phyloP scores from a whole-genome alignment of 2,329 filamentous ascomycete species.

The Escovopsis sp. region DNA sequence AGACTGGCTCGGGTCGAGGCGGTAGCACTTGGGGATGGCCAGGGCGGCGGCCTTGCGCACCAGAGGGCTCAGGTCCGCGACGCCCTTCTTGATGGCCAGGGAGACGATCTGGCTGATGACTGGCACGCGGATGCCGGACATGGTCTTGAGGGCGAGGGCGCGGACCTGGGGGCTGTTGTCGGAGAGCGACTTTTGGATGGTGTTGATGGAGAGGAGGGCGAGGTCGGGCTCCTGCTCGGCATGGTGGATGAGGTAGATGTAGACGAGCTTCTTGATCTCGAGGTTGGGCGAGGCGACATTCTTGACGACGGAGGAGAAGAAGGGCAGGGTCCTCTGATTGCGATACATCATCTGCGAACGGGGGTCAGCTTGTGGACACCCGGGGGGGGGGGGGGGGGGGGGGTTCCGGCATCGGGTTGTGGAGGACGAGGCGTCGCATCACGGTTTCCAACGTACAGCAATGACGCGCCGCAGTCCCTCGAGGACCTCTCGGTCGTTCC shows the following conservation, averaged over 20 bases:
- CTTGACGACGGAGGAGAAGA: conserved; percentile 97
- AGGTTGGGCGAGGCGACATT: conserved; percentile 90
- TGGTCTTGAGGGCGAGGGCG: conserved; percentile 83
- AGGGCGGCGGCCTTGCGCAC: conserved; percentile 87
- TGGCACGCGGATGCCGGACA: conserved; percentile 93
- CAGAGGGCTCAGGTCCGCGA: conserved; percentile 84
- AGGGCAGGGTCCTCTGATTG: conserved; percentile 72
- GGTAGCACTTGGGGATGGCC: conserved; percentile 91
- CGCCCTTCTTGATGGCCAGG: conserved; percentile 85
- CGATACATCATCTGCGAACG: conserved; percentile 80
- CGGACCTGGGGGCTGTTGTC: conserved; percentile 84
- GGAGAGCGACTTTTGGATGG: conserved; percentile 93
- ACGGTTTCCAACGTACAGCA: conserved; percentile 43
- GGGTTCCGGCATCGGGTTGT: not conserved
- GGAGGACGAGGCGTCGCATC: not conserved
- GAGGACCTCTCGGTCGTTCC: conserved; percentile 81
- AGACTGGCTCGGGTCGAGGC: conserved; percentile 70
- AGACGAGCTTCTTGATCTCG: conserved; percentile 95
- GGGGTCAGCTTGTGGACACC: not conserved
- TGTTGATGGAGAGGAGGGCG: conserved; percentile 91
- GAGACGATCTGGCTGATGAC: conserved; percentile 97
- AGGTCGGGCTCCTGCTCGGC: conserved; percentile 93
- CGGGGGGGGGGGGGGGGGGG: no score
- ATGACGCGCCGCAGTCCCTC: conserved; percentile 84
- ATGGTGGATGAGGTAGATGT: conserved; percentile 95